phyloP scores from a whole-genome alignment of 1,139 yeast genomes.

The Hemisphaericaspora xylofermentans region DNA sequence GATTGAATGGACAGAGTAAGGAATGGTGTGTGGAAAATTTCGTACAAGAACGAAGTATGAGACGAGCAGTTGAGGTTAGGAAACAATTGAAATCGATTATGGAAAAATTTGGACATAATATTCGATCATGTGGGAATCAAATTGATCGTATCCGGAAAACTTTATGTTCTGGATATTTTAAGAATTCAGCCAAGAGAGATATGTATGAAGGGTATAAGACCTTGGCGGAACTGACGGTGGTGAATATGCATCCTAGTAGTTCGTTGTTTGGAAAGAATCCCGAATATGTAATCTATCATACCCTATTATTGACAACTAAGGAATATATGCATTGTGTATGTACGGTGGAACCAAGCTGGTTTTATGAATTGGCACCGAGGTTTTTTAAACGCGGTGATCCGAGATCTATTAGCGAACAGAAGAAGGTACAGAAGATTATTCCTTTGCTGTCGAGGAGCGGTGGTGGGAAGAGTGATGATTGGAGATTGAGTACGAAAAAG shows the following conservation, averaged over 20 bases:
- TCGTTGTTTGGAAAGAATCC: constrained; percentile 71
- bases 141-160: constrained; percentile 67
- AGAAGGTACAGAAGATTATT: constrained; percentile 50
- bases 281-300: constrained; percentile 82
- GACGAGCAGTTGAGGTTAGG: constrained; percentile 76
- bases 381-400: constrained; percentile 69
- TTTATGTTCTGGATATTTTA: constrained; percentile 84
- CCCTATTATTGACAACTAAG: constrained; percentile 73
- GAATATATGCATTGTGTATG: constrained; percentile 94
- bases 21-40: constrained; percentile 83
- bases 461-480: constrained; percentile 41
- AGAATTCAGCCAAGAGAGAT: constrained; percentile 78
- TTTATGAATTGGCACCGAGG: constrained; percentile 81
- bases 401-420: constrained; percentile 27
- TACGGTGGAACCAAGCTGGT: constrained; percentile 80
- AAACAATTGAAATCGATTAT: constrained; percentile 67
- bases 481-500: constrained; percentile 37
- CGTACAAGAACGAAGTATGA: constrained; percentile 77
- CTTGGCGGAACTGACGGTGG: constrained; percentile 72
- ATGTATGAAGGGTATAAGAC: constrained; percentile 72
- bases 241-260: constrained; percentile 86
- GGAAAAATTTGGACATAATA: constrained; percentile 50
- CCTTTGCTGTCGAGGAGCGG: constrained; percentile 63
- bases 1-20: constrained; percentile 54
- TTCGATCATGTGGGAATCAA: constrained; percentile 61